These are phyloP conservation scores for Talaromyces borbonicus DNA, from an alignment of 495 filamentous ascomycete species.

Conservation along the genomic window DNA sequence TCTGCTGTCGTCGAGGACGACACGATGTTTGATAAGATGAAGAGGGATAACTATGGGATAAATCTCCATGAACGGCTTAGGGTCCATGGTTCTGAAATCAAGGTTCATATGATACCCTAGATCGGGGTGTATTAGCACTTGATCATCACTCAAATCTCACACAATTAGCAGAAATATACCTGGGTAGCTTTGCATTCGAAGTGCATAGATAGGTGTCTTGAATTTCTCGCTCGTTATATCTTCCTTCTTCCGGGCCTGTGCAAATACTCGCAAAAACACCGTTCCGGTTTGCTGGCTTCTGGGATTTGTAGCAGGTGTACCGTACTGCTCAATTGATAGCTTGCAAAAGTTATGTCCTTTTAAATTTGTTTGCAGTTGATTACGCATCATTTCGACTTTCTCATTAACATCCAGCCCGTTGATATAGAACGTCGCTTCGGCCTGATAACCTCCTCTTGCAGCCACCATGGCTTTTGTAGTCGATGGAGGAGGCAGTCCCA, in stretches of 20 bases:
- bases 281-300: slow-evolving; percentile 13
- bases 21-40: background rate
- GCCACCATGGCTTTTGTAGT: slow-evolving; percentile 38
- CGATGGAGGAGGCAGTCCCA: slow-evolving; percentile 31
- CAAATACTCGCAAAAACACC: slow-evolving; percentile 12
- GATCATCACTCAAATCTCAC: background rate
- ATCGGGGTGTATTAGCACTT: no score
- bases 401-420: slow-evolving; percentile 11
- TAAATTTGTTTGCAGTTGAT: slow-evolving; percentile 6
- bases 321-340: slow-evolving; percentile 13
- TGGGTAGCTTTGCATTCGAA: slow-evolving; percentile 23
- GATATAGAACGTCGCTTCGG: slow-evolving; percentile 12
- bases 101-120: slow-evolving; percentile 8
- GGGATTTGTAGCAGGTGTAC: slow-evolving; percentile 11
- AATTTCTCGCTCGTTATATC: slow-evolving; percentile 15
- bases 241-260: slow-evolving; percentile 11
- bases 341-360: slow-evolving; percentile 13
- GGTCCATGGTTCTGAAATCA: slow-evolving; percentile 12
- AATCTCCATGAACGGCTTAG: slow-evolving; percentile 12
- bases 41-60: slow-evolving; percentile 15
- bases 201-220: slow-evolving; percentile 14
- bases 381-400: slow-evolving; percentile 6
- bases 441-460: slow-evolving; percentile 28
- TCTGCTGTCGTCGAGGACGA: background rate
- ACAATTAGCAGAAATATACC: slow-evolving; percentile 2